Conservation (phyloP, 768 basidiomycete genomes). For the Phylloporus rhodoxanthus region DNA sequence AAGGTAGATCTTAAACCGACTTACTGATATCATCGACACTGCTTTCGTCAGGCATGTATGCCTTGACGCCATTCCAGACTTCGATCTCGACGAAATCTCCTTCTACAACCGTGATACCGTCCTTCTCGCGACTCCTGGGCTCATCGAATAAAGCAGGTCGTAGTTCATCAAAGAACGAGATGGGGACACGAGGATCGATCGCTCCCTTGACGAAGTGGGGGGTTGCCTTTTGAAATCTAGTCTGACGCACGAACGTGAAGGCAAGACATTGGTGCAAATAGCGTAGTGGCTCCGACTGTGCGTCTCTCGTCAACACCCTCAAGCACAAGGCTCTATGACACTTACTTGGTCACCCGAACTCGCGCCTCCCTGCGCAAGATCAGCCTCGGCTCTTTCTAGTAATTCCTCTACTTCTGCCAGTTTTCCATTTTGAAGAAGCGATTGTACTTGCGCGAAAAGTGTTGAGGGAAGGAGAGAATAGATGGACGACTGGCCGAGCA, state of each 20-base stretch:
- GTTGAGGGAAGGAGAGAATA: slow-evolving; percentile 67
- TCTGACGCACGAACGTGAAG: slow-evolving; percentile 71
- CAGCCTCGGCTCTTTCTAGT: slow-evolving; percentile 49
- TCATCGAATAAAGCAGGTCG: slow-evolving; percentile 53
- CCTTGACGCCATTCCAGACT: slow-evolving; percentile 70
- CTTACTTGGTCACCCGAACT: slow-evolving; percentile 9
- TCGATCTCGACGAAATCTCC: slow-evolving; percentile 49
- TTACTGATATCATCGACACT: slow-evolving; percentile 83
- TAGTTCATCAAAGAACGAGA: slow-evolving; percentile 77
- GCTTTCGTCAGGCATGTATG: slow-evolving; percentile 60
- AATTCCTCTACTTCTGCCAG: slow-evolving; percentile 61
- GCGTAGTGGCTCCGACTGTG: slow-evolving; percentile 58
- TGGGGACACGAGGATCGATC: slow-evolving; percentile 75
- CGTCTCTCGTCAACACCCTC: slow-evolving; percentile 7
- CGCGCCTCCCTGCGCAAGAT: slow-evolving; percentile 9
- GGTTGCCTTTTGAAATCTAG: slow-evolving; percentile 79
- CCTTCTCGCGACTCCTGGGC: not conserved
- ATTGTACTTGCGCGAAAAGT: slow-evolving; percentile 65
- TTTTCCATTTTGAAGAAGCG: slow-evolving; percentile 56
- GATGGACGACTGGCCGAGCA: slow-evolving; percentile 55
- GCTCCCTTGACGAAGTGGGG: slow-evolving; percentile 72
- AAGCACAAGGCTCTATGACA: not conserved
- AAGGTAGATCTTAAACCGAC: slow-evolving; percentile 33
- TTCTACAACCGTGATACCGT: not conserved
- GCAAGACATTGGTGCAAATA: slow-evolving; percentile 82